phyloP scores from a whole-genome alignment of 345 rosid species.

The Populus euphratica region DNA sequence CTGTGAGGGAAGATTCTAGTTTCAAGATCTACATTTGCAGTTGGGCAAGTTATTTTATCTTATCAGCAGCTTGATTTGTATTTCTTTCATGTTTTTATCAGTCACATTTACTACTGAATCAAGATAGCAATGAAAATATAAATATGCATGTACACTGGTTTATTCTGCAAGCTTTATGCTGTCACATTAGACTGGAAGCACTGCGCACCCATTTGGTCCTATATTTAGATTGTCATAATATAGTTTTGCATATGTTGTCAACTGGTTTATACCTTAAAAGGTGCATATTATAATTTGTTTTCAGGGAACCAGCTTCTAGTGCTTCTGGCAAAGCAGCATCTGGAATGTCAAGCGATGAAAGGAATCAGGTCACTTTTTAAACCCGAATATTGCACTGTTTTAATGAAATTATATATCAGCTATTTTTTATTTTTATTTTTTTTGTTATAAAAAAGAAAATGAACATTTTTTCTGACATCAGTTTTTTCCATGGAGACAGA shows the following conservation, averaged over 20 bases:
- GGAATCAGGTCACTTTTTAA: constrained; percentile 64
- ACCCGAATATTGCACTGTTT: neutral
- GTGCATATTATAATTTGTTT: constrained; percentile 10
- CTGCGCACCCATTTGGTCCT: neutral
- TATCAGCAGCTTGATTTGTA: neutral
- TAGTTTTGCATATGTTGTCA: neutral
- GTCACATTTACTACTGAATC: neutral
- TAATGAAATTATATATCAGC: neutral
- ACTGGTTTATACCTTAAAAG: constrained; percentile 3
- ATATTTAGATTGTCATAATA: neutral
- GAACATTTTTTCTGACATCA: constrained; percentile 11
- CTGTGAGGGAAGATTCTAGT: neutral
- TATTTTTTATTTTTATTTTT: neutral
- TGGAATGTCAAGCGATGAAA: constrained; percentile 95
- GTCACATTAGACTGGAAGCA: neutral
- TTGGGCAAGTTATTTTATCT: neutral
- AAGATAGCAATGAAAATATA: neutral
- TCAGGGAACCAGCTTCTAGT: constrained; percentile 95
- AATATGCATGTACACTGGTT: neutral
- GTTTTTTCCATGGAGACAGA: constrained; percentile 47
- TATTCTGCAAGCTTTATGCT: neutral
- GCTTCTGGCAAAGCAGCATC: constrained; percentile 88
- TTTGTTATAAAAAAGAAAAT: neutral
- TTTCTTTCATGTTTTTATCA: neutral
- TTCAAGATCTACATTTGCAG: neutral